phyloP scores from a whole-genome alignment of 2,329 filamentous ascomycete genomes.

The Calonectria henricotiae region DNA sequence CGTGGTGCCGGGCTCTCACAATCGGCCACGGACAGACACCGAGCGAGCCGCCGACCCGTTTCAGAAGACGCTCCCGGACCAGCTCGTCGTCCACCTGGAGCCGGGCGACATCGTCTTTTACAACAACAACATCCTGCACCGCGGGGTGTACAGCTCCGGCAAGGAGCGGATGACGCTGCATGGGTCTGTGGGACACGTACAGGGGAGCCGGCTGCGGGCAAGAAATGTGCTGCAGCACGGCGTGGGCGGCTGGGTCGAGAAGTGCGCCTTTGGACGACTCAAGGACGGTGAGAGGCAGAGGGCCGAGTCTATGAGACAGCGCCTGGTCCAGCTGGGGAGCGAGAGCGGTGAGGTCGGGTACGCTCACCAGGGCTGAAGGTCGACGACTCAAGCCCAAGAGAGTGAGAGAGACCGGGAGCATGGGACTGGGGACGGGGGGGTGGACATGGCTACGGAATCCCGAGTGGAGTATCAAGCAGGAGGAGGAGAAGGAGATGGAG shows the following conservation, averaged over 20 bases:
- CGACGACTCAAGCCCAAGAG: background rate
- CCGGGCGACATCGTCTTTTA: constrained; percentile 90
- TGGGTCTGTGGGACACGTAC: constrained; percentile 77
- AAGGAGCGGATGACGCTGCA: constrained; percentile 81
- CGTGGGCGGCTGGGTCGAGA: constrained; percentile 76
- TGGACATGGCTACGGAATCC: background rate
- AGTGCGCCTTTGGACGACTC: constrained; percentile 70
- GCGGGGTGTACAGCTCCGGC: constrained; percentile 75
- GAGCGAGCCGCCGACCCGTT: constrained; percentile 81
- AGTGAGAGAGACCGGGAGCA: background rate
- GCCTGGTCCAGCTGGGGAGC: constrained; percentile 75
- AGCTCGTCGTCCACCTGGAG: constrained; percentile 77
- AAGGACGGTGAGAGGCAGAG: constrained; percentile 62
- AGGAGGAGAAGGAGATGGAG: background rate
- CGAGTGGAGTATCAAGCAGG: background rate
- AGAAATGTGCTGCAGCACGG: constrained; percentile 85
- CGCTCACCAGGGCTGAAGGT: constrained; percentile 69
- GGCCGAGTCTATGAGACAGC: constrained; percentile 76
- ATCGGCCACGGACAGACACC: constrained; percentile 76
- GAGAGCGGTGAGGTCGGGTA: constrained; percentile 76
- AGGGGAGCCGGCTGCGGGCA: constrained; percentile 71
- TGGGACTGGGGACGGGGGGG: background rate
- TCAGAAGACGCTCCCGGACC: constrained; percentile 73
- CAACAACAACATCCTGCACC: constrained; percentile 89
- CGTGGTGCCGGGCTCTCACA: constrained; percentile 84